phyloP scores from a whole-genome alignment of 306 rosid species.

The Vicia sativa region DNA sequence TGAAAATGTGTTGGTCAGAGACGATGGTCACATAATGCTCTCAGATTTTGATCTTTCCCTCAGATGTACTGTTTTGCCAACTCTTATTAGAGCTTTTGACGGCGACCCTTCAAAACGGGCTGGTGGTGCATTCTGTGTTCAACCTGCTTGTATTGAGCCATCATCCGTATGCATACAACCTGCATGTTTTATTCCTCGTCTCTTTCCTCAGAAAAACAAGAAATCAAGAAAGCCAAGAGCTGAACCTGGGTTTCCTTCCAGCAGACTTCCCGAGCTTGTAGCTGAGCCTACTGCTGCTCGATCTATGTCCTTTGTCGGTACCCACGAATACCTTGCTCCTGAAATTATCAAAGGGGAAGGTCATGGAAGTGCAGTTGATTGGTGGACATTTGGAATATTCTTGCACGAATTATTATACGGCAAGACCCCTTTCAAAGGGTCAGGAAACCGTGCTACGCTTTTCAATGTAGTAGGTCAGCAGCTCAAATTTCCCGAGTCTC shows the following conservation, averaged over 20 bases:
- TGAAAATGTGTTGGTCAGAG: slow-evolving; percentile 96
- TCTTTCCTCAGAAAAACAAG: slow-evolving; percentile 88
- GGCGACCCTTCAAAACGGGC: slow-evolving; percentile 82
- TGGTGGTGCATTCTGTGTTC: slow-evolving; percentile 89
- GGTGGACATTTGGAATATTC: slow-evolving; percentile 99
- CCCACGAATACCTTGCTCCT: slow-evolving; percentile 98
- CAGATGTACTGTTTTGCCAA: slow-evolving; percentile 87
- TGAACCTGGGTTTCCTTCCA: slow-evolving; percentile 64
- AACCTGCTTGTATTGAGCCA: slow-evolving; percentile 95
- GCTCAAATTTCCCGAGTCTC: slow-evolving; percentile 82
- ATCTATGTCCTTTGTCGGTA: slow-evolving; percentile 97
- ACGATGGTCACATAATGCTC: slow-evolving; percentile 99
- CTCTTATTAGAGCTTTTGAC: slow-evolving; percentile 69
- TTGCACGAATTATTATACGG: slow-evolving; percentile 90
- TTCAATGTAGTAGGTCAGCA: slow-evolving; percentile 99
- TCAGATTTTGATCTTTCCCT: slow-evolving; percentile 97
- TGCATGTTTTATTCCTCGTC: slow-evolving; percentile 81
- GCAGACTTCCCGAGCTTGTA: slow-evolving; percentile 92
- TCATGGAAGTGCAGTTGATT: slow-evolving; percentile 99
- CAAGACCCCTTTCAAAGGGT: slow-evolving; percentile 97
- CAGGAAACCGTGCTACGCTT: slow-evolving; percentile 94
- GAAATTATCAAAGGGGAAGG: slow-evolving; percentile 98
- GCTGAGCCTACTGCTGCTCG: slow-evolving; percentile 97
- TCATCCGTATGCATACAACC: slow-evolving; percentile 93
- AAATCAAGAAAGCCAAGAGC: slow-evolving; percentile 63